phyloP scores from a whole-genome alignment of 768 basidiomycete genomes.

The Ramaria sp. region DNA sequence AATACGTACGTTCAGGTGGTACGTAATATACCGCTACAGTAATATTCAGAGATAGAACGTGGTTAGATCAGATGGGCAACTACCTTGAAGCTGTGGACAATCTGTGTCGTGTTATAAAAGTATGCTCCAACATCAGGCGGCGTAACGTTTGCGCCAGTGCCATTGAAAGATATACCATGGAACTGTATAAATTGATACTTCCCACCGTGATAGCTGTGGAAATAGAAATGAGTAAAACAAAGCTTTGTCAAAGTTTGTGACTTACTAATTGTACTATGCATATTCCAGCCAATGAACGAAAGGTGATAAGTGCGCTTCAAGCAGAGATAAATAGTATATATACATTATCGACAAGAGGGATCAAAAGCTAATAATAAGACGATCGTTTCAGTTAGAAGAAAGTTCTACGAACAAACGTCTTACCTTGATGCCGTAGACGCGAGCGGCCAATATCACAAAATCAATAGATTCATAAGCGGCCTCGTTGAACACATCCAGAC shows the following conservation, averaged over 20 bases:
- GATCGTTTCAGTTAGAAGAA: background rate
- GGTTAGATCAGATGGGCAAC: too few relatives aligned
- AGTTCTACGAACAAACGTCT: background rate
- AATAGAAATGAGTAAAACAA: background rate
- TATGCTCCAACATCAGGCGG: conserved; percentile 17
- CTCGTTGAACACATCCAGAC: conserved; percentile 19
- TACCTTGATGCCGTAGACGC: conserved; percentile 16
- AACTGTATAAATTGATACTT: conserved; percentile 22
- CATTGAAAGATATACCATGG: conserved; percentile 9
- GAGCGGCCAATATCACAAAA: conserved; percentile 19
- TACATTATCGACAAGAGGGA: conserved; percentile 13
- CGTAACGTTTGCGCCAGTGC: conserved; percentile 18
- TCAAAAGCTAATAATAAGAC: conserved; percentile 7
- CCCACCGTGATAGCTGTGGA: conserved; percentile 16
- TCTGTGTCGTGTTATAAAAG: conserved; percentile 17
- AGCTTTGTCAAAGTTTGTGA: background rate
- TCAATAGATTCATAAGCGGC: conserved; percentile 19
- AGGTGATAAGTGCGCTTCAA: background rate
- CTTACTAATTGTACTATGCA: conserved; percentile 14
- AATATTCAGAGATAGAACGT: background rate
- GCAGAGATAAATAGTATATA: background rate
- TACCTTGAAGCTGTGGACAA: conserved; percentile 17
- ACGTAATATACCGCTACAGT: conserved; percentile 14
- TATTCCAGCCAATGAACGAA: background rate
- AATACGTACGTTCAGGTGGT: conserved; percentile 15